Evolutionary conservation across 495 filamentous ascomycete species (phyloP), one percentile per base, ranked within the genome.

Genomic region (Chaetomium tenue): DNA sequence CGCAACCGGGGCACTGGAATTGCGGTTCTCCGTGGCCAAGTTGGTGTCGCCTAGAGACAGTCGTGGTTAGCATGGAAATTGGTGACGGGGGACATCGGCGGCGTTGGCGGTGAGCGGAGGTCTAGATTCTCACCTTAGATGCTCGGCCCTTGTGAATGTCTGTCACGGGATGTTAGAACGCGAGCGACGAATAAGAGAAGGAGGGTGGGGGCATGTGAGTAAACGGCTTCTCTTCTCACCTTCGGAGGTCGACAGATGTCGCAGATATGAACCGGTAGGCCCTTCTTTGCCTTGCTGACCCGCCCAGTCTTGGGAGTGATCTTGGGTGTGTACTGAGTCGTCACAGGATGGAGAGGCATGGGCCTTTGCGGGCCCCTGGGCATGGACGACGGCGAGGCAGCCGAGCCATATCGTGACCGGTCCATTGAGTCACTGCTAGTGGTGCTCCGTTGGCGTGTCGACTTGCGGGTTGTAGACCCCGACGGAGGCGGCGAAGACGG

Each of bases 131-230:
- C 78, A 89, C 89, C 89, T 86, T 58, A 91, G 77, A 77, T 97
- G 92, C 72, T 97, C 92, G 33, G 91, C 91, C 71, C 92, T 83
- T 22, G 91, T 94, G 71, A 91, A 92, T 57, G 89, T 87, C 88
- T 89, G 63, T 42, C 42, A 39, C 28, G 30, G 54, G 48, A 33
- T 64, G 61, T 74, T 44, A 73, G 72, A 50, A 60, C 54, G 57
- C n/a, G 33, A 39, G 40, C 15, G n/a, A 30, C 58, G 40, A 48
- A 64, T 37, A 7, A 37, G 33, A 12, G 8, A 8, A 26, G 57
- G 65, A 76, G 13, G 26, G 15, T 25, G 37, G 22, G n/a, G 22
- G n/a, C 37, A 0, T 3, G n/a, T 5, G 23, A 18, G 20, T 39
- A 37, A 42, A n/a, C 39, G 33, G 33, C 33, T 37, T 11, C 28